Evolutionary conservation across 2,329 filamentous ascomycete genomes (phyloP), one percentile per base, ranked within the genome.

Genomic region (Karstenula rhodostoma): DNA sequence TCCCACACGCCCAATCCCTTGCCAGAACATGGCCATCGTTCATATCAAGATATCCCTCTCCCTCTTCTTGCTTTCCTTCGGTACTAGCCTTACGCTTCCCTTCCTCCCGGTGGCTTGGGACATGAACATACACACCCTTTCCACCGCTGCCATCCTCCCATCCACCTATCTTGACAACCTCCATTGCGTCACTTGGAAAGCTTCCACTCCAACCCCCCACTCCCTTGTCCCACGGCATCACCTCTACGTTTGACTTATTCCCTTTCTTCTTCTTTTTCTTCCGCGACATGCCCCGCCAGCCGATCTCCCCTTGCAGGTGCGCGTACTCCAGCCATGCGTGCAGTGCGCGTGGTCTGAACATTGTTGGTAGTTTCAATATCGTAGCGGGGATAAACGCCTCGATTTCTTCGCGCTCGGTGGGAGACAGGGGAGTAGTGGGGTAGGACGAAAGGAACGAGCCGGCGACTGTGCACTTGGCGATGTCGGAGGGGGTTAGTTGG

Each of bases 171-270:
- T 12, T 23, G 9, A 37, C 35, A 15, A 52, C 0, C 33, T 52
- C 49, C 2, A 19, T 13, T 22, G 22, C 49, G 2, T 35, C 19
- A 15, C 6, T 5, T 0, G 22, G 9, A 8, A 52, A 52, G n/a
- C 49, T 52, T 22, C 49, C 49, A 17, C 22, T 42, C 49, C 49
- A 52, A 1, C 12, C 6, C 7, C n/a, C 32, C 13, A 52, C 1
- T 4, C 33, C 49, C 33, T 40, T 25, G 10, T 52, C 49, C 49
- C 49, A 52, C 33, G 49, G 49, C 22, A 23, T 15, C 33, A 52
- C 33, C 13, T 3, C 8, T 5, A 22, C 1, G 22, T 6, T 23
- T 12, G 32, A 9, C n/a, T 19, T 23, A 9, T 17, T 29, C 19
- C 22, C 19, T 33, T n/a, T 25, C 6, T 33, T 23, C 33, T 51